Conservation (phyloP, 306 rosid species). For the Lablab purpureus region DNA sequence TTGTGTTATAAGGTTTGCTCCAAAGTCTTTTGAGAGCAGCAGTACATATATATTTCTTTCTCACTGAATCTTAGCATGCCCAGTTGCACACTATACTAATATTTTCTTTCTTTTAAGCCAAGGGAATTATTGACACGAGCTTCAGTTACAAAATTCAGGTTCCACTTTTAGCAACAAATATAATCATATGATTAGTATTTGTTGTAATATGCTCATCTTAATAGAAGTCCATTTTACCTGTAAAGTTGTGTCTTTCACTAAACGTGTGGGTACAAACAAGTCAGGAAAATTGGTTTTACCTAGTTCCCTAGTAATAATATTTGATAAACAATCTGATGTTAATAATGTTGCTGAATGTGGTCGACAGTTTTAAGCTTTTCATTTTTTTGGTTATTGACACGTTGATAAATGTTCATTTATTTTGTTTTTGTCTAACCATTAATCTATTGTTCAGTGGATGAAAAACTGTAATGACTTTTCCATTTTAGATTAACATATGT, state of each 20-base stretch:
- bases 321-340: neutral
- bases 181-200: conserved; percentile 18
- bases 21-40: conserved; percentile 25
- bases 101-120: neutral
- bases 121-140: neutral
- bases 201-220: conserved; percentile 6
- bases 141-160: conserved; percentile 10
- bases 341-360: conserved; percentile 22
- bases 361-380: neutral
- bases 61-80: conserved; percentile 25
- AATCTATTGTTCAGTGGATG: conserved; percentile 18
- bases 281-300: neutral
- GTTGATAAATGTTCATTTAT: conserved; percentile 10
- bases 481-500: conserved; percentile 23
- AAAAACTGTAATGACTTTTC: conserved; percentile 17
- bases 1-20: conserved; percentile 21
- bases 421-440: neutral
- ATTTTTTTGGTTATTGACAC: conserved; percentile 12
- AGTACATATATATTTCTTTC: neutral
- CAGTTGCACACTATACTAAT: neutral
- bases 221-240: neutral
- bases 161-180: conserved; percentile 3
- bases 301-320: neutral
- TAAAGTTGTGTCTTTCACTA: conserved; percentile 3
- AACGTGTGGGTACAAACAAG: neutral